phyloP scores from a whole-genome alignment of 495 filamentous ascomycete genomes.

The Penicillium goetzii region DNA sequence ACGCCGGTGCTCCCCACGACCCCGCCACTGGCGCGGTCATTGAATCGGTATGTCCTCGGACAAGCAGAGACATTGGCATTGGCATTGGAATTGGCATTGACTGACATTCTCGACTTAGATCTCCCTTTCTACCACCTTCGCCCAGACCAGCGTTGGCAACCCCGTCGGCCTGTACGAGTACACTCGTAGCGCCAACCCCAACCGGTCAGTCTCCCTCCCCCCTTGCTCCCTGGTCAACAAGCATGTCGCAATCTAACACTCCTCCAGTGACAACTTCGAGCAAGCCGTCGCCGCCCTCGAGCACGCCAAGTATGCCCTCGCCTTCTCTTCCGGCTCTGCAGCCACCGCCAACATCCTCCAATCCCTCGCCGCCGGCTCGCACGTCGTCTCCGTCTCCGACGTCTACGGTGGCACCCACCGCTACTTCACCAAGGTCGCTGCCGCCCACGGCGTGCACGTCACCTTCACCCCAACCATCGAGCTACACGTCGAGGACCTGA shows the following conservation, averaged over 20 bases:
- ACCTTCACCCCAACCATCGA: slow-evolving; percentile 93
- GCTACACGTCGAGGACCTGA: slow-evolving; percentile 78
- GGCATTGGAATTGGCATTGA: slow-evolving; percentile 18
- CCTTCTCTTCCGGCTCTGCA: slow-evolving; percentile 93
- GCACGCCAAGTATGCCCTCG: slow-evolving; percentile 87
- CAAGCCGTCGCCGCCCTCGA: slow-evolving; percentile 87
- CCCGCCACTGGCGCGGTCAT: slow-evolving; percentile 93
- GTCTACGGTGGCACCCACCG: slow-evolving; percentile 97
- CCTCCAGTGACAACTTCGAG: slow-evolving; percentile 80
- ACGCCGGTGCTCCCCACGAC: slow-evolving; percentile 89
- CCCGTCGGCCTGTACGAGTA: slow-evolving; percentile 91
- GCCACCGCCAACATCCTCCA: slow-evolving; percentile 93
- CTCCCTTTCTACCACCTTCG: slow-evolving; percentile 93
- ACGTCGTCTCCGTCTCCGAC: slow-evolving; percentile 94
- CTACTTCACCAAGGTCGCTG: slow-evolving; percentile 98
- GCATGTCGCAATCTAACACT: background rate
- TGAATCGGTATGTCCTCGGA: slow-evolving; percentile 61
- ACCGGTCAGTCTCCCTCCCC: slow-evolving; percentile 58
- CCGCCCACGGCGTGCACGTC: slow-evolving; percentile 90
- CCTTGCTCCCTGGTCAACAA: slow-evolving; percentile 1
- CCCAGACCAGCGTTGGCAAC: slow-evolving; percentile 79
- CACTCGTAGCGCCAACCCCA: slow-evolving; percentile 88
- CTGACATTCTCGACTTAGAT: slow-evolving; percentile 55
- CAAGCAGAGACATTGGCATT: background rate
- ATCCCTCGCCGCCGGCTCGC: slow-evolving; percentile 86